These are phyloP conservation scores for Arxiozyma telluris DNA, from an alignment of 1,139 yeast genomes.

Conservation along the genomic window DNA sequence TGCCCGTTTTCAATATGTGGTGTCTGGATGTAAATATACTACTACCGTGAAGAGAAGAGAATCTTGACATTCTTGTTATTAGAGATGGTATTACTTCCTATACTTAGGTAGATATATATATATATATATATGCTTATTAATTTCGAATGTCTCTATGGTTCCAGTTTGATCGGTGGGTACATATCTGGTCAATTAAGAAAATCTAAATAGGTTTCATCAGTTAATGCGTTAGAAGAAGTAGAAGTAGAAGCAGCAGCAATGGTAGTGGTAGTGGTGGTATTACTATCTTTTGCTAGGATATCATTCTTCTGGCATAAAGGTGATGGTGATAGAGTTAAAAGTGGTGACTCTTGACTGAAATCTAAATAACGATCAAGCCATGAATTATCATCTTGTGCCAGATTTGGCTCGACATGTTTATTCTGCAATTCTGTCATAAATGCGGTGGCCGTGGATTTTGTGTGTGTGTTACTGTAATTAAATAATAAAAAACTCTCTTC, in stretches of 20 bases:
- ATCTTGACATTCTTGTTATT: too few species aligned
- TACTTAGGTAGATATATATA: too few species aligned
- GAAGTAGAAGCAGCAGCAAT: too few species aligned
- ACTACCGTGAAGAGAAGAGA: neutral
- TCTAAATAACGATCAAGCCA: neutral
- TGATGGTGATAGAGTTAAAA: neutral
- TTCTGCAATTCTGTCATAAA: neutral
- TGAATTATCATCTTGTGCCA: neutral
- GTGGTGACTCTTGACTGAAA: neutral
- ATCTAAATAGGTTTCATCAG: neutral
- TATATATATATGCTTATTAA: too few species aligned
- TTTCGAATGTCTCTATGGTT: too few species aligned
- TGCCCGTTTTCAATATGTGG: neutral
- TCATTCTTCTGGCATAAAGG: neutral
- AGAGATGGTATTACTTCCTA: too few species aligned
- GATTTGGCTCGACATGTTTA: neutral
- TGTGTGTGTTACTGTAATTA: neutral
- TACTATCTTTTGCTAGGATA: neutral
- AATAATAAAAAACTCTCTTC: neutral
- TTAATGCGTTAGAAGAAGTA: neutral
- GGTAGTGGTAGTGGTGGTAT: too few species aligned
- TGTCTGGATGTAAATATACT: neutral
- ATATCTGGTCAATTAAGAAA: slow-evolving; percentile 1
- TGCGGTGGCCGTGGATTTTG: neutral
- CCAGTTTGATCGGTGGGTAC: neutral